Evolutionary conservation across 345 rosid genomes (phyloP).

Genomic region (Anacardium occidentale): DNA sequence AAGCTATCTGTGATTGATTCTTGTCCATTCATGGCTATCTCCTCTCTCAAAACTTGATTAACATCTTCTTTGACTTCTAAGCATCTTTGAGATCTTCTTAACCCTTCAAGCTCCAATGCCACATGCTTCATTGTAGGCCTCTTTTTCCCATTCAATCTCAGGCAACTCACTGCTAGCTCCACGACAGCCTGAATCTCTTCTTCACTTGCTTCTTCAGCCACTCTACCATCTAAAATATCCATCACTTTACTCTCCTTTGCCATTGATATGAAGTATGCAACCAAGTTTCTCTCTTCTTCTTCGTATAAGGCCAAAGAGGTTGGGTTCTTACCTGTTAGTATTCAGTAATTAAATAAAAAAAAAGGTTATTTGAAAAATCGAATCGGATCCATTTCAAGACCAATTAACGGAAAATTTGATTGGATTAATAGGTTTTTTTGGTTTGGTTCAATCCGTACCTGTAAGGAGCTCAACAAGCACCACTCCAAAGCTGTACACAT

Average conservation of each 20-base stretch:
- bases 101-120: not conserved
- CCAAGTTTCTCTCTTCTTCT: constrained; percentile 2
- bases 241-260: not conserved
- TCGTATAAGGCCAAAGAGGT: constrained; percentile 12
- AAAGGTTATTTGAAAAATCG: no score
- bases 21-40: no score
- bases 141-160: not conserved
- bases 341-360: no score
- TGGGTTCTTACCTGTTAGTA: no score
- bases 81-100: not conserved
- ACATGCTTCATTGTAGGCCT: constrained; percentile 4
- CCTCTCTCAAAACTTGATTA: no score
- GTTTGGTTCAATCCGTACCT: not conserved
- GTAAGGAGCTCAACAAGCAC: constrained; percentile 19
- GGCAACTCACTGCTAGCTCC: not conserved
- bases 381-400: no score
- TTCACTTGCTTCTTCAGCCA: not conserved
- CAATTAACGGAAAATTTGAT: no score
- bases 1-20: no score
- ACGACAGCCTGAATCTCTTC: not conserved
- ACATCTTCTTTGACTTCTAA: not conserved
- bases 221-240: not conserved
- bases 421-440: no score
- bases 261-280: not conserved
- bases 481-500: not conserved